A percentile compares a stretch with the other conserved stretches of the same genome.
These are phyloP conservation scores for Yarrowia deformans DNA, from an alignment of 805 yeast species.

Conservation along the genomic window DNA sequence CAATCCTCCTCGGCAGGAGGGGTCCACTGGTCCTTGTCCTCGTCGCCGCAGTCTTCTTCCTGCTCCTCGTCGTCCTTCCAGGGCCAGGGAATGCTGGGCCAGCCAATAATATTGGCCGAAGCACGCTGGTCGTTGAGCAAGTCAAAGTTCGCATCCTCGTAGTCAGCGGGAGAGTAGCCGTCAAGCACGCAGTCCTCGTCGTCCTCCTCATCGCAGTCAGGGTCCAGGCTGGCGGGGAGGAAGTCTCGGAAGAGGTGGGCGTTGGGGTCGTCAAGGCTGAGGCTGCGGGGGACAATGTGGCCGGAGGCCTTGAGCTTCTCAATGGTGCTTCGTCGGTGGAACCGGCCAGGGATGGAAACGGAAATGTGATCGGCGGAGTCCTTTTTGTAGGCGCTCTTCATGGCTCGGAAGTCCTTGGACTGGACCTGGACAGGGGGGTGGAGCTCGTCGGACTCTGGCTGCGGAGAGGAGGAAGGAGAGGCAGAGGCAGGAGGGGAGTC, in stretches of 20 bases:
- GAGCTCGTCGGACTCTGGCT: slow-evolving; percentile 4
- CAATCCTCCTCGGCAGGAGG: slow-evolving; percentile 4
- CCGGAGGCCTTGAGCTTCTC: slow-evolving; percentile 5
- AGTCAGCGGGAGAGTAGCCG: not conserved
- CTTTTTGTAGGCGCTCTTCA: slow-evolving; percentile 7
- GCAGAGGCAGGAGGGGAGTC: slow-evolving; percentile 13
- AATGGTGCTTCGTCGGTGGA: slow-evolving; percentile 28
- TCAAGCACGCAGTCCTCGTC: slow-evolving; percentile 26
- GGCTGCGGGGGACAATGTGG: slow-evolving; percentile 10
- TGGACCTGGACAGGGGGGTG: not conserved
- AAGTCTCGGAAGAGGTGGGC: slow-evolving; percentile 33
- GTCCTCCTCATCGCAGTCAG: slow-evolving; percentile 19
- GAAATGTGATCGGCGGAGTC: not conserved
- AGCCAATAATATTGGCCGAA: slow-evolving; percentile 23
- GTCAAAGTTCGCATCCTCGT: not conserved
- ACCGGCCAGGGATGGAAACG: slow-evolving; percentile 21
- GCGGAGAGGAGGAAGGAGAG: slow-evolving; percentile 2
- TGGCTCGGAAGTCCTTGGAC: slow-evolving; percentile 13
- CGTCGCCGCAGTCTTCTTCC: slow-evolving; percentile 24
- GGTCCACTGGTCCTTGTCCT: slow-evolving; percentile 21
- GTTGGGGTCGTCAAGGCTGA: slow-evolving; percentile 1
- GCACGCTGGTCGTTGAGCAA: slow-evolving; percentile 12
- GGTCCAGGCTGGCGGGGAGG: slow-evolving; percentile 3
- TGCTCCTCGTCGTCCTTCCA: slow-evolving; percentile 31
- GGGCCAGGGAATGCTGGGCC: slow-evolving; percentile 38